phyloP scores from a whole-genome alignment of 768 basidiomycete genomes.

The Lentinula guzmanii region DNA sequence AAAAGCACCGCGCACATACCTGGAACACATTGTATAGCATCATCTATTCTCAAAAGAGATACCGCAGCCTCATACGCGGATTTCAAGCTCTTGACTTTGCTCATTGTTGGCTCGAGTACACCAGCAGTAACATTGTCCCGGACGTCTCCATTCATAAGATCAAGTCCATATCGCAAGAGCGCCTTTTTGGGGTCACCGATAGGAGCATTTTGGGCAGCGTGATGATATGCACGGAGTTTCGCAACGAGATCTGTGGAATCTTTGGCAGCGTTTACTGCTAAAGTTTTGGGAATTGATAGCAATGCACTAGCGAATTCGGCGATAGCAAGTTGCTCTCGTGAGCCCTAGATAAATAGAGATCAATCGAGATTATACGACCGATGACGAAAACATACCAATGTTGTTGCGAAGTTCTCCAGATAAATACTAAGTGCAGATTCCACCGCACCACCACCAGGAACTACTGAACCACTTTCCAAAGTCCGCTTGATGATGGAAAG shows the following conservation, averaged over 20 bases:
- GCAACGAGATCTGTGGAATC: constrained; percentile 97
- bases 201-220: constrained; percentile 90
- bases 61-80: constrained; percentile 96
- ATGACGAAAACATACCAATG: constrained; percentile 58
- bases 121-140: constrained; percentile 93
- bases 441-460: constrained; percentile 96
- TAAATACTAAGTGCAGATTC: constrained; percentile 97
- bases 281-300: constrained; percentile 92
- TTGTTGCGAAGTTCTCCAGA: constrained; percentile 97
- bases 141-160: constrained; percentile 90
- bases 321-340: constrained; percentile 95
- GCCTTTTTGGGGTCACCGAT: constrained; percentile 87
- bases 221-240: constrained; percentile 94
- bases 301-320: constrained; percentile 96
- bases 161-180: constrained; percentile 88
- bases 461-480: constrained; percentile 90
- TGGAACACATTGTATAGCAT: constrained; percentile 87
- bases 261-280: constrained; percentile 97
- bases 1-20: constrained; percentile 33
- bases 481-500: constrained; percentile 95
- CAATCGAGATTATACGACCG: background rate
- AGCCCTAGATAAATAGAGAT: constrained; percentile 59
- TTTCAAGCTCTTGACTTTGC: constrained; percentile 96
- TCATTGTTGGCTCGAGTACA: constrained; percentile 92
- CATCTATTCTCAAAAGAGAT: constrained; percentile 90